Conservation (phyloP, 768 basidiomycete genomes). For the Postia placenta region DNA sequence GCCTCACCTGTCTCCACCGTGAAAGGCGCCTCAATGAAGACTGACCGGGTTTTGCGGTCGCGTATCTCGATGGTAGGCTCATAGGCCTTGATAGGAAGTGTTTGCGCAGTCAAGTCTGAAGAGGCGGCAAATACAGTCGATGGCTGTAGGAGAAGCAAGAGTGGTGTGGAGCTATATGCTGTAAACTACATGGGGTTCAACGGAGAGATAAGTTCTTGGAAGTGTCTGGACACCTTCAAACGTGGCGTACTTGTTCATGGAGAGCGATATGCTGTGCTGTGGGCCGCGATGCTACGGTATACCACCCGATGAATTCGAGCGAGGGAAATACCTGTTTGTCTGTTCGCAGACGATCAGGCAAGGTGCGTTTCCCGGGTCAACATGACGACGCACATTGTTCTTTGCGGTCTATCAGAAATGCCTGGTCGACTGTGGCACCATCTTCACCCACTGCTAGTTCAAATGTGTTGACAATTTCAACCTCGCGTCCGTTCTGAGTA, state of each 20-base stretch:
- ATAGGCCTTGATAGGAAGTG: slow-evolving; percentile 89
- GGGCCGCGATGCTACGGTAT: slow-evolving; percentile 76
- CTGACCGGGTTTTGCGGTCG: slow-evolving; percentile 67
- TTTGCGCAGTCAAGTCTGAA: slow-evolving; percentile 53
- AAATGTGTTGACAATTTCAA: slow-evolving; percentile 96
- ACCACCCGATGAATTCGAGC: slow-evolving; percentile 97
- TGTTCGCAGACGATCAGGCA: slow-evolving; percentile 24
- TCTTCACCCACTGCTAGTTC: slow-evolving; percentile 69
- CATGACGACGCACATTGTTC: slow-evolving; percentile 70
- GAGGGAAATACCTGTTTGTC: slow-evolving; percentile 99
- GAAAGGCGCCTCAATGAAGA: slow-evolving; percentile 81
- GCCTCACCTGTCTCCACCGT: slow-evolving; percentile 97
- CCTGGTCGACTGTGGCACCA: slow-evolving; percentile 65
- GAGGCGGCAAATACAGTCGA: slow-evolving; percentile 35
- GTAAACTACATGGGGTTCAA: slow-evolving; percentile 54
- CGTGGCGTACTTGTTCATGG: slow-evolving; percentile 76
- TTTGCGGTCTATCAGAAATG: slow-evolving; percentile 72
- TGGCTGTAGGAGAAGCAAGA: slow-evolving; percentile 75
- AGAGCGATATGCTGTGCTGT: slow-evolving; percentile 71
- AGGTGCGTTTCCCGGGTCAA: neutral
- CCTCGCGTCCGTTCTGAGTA: slow-evolving; percentile 88
- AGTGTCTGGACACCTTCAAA: too few species aligned
- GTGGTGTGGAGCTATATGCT: slow-evolving; percentile 78
- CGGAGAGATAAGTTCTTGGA: neutral
- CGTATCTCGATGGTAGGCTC: slow-evolving; percentile 86